Evolutionary conservation across 1,139 yeast species (phyloP).

Genomic region (Geotrichum restrictum): DNA sequence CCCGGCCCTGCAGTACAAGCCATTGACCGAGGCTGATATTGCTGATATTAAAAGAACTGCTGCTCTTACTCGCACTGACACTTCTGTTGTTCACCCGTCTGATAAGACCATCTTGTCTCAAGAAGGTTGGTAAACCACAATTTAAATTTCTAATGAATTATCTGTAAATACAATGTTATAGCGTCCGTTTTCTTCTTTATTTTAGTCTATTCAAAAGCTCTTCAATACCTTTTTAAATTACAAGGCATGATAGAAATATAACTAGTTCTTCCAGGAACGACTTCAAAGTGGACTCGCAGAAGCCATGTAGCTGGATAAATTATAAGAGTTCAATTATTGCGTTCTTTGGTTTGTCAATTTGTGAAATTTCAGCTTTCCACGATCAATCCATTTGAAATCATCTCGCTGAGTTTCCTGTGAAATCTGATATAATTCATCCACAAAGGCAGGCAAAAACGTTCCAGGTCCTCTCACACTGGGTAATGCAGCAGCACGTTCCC

Average conservation of each 20-base stretch:
- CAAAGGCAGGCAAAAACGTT: constrained; percentile 46
- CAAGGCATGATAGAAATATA: no score
- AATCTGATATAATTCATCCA: constrained; percentile 44
- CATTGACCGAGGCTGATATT: constrained; percentile 46
- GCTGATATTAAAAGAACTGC: constrained; percentile 24
- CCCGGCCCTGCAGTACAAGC: constrained; percentile 76
- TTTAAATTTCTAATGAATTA: background rate
- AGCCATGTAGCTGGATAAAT: no score
- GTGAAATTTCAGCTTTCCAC: constrained; percentile 16
- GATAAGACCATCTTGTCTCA: constrained; percentile 24
- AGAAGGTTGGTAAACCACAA: constrained; percentile 25
- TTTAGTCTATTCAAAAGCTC: background rate
- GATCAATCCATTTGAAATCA: constrained; percentile 25
- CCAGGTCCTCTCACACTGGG: constrained; percentile 46
- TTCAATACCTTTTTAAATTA: no score
- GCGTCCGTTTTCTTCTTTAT: no score
- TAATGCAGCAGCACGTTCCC: constrained; percentile 44
- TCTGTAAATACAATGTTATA: background rate
- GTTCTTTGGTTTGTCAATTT: background rate
- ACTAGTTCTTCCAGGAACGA: no score
- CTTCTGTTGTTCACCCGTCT: constrained; percentile 21
- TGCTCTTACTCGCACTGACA: constrained; percentile 20
- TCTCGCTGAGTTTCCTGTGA: constrained; percentile 21
- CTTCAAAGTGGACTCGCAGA: no score
- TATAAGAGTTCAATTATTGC: no score